phyloP scores from a whole-genome alignment of 805 yeast genomes.

The Yueomyces sinensis region DNA sequence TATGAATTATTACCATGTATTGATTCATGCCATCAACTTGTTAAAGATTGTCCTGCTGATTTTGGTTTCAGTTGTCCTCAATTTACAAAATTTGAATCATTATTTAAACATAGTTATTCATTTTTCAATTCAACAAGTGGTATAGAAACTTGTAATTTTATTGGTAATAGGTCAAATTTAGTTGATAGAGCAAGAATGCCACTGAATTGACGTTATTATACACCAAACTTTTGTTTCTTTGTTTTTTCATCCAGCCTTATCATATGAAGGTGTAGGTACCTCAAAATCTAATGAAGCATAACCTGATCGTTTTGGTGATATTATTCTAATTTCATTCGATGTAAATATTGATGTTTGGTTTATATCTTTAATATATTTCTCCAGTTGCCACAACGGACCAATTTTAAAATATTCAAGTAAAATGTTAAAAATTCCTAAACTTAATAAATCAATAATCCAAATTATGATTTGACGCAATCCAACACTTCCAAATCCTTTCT shows the following conservation, averaged over 20 bases:
- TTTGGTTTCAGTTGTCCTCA: constrained; percentile 69
- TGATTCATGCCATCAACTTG: constrained; percentile 65
- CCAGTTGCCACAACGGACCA: constrained; percentile 26
- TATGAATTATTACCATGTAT: constrained; percentile 81
- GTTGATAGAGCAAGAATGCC: not conserved
- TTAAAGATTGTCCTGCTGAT: constrained; percentile 69
- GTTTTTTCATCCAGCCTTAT: not conserved
- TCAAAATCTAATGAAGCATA: constrained; percentile 30
- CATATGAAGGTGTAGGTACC: constrained; percentile 6
- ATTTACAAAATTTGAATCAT: constrained; percentile 3
- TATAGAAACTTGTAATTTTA: constrained; percentile 29
- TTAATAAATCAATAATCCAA: constrained; percentile 24
- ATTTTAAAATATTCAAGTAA: constrained; percentile 21
- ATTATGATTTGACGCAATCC: constrained; percentile 30
- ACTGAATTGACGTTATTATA: too few species aligned
- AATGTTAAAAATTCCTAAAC: constrained; percentile 30
- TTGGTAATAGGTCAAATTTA: constrained; percentile 20
- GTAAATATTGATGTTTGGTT: constrained; percentile 17
- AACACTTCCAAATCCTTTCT: constrained; percentile 28
- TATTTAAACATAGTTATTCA: constrained; percentile 22
- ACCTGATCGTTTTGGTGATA: constrained; percentile 41
- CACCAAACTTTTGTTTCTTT: too few species aligned
- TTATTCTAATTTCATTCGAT: constrained; percentile 24
- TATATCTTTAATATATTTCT: constrained; percentile 25
- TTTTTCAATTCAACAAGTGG: constrained; percentile 6